Conservation (phyloP, 2,329 filamentous ascomycete genomes). For the Pestalotiopsis sp. region DNA sequence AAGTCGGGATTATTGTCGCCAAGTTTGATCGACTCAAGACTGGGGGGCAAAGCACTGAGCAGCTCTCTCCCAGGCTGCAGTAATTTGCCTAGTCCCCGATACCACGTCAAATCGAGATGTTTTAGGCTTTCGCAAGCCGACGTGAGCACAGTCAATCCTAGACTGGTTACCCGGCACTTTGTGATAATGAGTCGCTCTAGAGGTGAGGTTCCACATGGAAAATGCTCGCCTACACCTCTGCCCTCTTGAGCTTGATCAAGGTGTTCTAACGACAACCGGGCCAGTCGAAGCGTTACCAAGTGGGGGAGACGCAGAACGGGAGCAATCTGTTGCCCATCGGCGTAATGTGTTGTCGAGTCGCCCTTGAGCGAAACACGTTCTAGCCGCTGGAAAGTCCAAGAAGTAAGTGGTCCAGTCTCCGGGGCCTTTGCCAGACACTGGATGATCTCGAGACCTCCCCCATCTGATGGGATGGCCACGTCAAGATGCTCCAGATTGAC, state of each 20-base stretch:
- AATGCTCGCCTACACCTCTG: neutral
- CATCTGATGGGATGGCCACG: neutral
- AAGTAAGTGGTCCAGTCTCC: neutral
- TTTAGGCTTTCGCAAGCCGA: neutral
- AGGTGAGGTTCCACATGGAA: neutral
- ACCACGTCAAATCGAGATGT: neutral
- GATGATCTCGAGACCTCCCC: neutral
- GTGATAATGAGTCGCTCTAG: neutral
- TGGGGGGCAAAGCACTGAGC: neutral
- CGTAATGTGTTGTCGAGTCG: neutral
- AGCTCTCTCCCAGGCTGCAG: neutral
- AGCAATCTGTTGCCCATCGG: neutral
- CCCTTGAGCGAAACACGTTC: neutral
- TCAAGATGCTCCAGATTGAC: conserved; percentile 2
- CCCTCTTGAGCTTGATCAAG: neutral
- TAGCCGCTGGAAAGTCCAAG: neutral
- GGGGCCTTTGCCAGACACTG: neutral
- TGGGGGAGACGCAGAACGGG: neutral
- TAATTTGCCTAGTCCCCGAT: neutral
- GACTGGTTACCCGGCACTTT: too few relatives aligned
- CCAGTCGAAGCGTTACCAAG: neutral
- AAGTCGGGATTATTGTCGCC: neutral
- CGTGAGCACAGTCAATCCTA: neutral
- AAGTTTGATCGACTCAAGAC: neutral
- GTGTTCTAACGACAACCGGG: neutral